Evolutionary conservation across 495 filamentous ascomycete species (phyloP), one percentile per base, ranked within the genome.

Genomic region (Daldinia grandis): DNA sequence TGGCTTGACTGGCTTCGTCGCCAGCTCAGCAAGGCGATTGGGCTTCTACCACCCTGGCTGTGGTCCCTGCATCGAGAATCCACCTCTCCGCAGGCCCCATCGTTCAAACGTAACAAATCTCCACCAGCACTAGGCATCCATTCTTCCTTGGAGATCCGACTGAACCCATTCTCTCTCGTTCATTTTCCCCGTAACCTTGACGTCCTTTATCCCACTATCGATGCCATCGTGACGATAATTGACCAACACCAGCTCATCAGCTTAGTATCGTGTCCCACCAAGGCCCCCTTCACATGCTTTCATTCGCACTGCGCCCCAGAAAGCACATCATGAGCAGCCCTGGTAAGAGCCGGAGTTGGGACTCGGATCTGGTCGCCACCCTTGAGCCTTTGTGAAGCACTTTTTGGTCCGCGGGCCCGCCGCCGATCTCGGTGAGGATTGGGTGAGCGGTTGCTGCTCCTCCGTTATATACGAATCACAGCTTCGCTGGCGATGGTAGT

Each of bases 361-460:
- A 70, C 56, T 73, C 93, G 92, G 5, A 85, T 84, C 67, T 87
- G 86, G 76, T 97, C 93, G 14, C 81, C 81, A 61, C 91, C 88
- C 15, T 17, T 25, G 25, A 92, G 87, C 81, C 77, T 89, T 87
- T 4, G 92, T 95, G 35, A 95, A 76, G 17, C 42, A 8, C 19
- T 24, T 21, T 10, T 12, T 47, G 42, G 42, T 47, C 42, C 42
- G 17, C 19, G 9, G 19, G 8, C 42, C 42, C 42, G 42, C 42
- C 19, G 42, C 42, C 42, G 42, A 47, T 47, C 42, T 47, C 42
- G 42, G 42, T 47, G 42, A 47, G 19, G 42, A 47, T 47, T 47
- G 42, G 42, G 42, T 4, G 42, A 47, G 42, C 42, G 17, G 42
- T 21, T 47, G 10, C 9, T 47, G 3, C 19, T 21, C 42, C 42